Evolutionary conservation across 2,329 filamentous ascomycete genomes (phyloP).

Genomic region (Parastagonospora nodorum): DNA sequence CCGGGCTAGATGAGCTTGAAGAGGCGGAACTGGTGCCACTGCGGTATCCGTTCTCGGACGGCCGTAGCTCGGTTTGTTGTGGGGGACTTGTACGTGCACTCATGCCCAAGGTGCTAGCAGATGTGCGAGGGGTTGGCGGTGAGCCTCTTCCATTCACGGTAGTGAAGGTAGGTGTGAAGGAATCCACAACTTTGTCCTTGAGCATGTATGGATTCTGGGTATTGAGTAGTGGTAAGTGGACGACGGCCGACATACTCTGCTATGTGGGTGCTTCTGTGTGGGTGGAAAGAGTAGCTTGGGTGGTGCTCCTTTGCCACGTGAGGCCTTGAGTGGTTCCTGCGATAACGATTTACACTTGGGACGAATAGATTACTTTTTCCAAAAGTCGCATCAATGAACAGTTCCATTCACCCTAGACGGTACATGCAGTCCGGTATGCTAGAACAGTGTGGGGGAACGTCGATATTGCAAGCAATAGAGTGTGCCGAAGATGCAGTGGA

Average conservation of each 20-base stretch:
- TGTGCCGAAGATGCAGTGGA: neutral
- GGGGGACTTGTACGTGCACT: neutral
- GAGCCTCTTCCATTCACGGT: slow-evolving; percentile 43
- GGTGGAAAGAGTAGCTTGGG: neutral
- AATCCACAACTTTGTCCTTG: slow-evolving; percentile 32
- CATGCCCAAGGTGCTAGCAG: slow-evolving; percentile 14
- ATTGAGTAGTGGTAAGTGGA: slow-evolving; percentile 37
- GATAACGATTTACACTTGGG: neutral
- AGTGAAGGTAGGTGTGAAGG: slow-evolving; percentile 40
- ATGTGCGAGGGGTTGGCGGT: slow-evolving; percentile 22
- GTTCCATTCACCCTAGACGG: neutral
- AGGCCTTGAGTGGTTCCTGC: neutral
- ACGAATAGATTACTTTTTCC: neutral
- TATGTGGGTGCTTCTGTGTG: neutral
- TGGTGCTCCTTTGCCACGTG: neutral
- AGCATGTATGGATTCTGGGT: slow-evolving; percentile 32
- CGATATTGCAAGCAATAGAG: neutral
- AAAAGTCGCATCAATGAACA: neutral
- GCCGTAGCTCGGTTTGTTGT: slow-evolving; percentile 17
- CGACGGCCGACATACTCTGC: slow-evolving; percentile 41
- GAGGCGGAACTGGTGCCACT: slow-evolving; percentile 26
- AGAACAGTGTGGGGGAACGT: neutral
- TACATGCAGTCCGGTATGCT: neutral
- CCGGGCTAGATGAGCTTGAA: slow-evolving; percentile 23
- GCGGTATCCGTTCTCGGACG: slow-evolving; percentile 25